Percentiles rank a stretch among this genome's conserved stretches.
Evolutionary conservation across 2,329 filamentous ascomycete species (phyloP).

Genomic region (Verticillium isaacii): DNA sequence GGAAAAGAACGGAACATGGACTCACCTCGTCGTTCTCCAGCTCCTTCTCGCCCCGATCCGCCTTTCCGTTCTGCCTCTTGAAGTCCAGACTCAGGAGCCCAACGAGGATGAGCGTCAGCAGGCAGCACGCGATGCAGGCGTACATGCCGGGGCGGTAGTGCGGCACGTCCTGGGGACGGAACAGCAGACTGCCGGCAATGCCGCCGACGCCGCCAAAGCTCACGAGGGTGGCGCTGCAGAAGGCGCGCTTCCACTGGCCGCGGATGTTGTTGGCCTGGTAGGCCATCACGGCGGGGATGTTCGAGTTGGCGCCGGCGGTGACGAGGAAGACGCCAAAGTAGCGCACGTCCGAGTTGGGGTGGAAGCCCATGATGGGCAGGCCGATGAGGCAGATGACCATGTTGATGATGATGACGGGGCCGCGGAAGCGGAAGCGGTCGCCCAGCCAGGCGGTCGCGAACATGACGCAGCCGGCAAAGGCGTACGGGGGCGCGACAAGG

Average conservation of each 20-base stretch:
- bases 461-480: slow-evolving; percentile 60
- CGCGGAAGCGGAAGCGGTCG: slow-evolving; percentile 63
- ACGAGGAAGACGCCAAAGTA: slow-evolving; percentile 74
- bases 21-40: slow-evolving; percentile 47
- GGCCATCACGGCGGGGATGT: slow-evolving; percentile 68
- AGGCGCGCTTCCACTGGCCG: slow-evolving; percentile 83
- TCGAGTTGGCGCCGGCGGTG: slow-evolving; percentile 73
- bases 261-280: slow-evolving; percentile 87
- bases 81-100: slow-evolving; percentile 33
- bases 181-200: slow-evolving; percentile 70
- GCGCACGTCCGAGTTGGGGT: slow-evolving; percentile 47
- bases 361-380: slow-evolving; percentile 68
- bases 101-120: slow-evolving; percentile 43
- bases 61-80: slow-evolving; percentile 39
- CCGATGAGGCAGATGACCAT: slow-evolving; percentile 63
- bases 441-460: slow-evolving; percentile 55
- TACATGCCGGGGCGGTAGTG: slow-evolving; percentile 51
- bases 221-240: slow-evolving; percentile 71
- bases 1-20: slow-evolving; percentile 5
- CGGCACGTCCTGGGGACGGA: slow-evolving; percentile 53
- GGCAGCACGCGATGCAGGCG: slow-evolving; percentile 46
- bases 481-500: slow-evolving; percentile 66
- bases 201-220: slow-evolving; percentile 75
- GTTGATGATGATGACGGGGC: slow-evolving; percentile 62
- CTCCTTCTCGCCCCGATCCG: slow-evolving; percentile 47